These are phyloP conservation scores for Thelonectria blattea DNA, from an alignment of 2,329 filamentous ascomycete species.

Conservation along the genomic window DNA sequence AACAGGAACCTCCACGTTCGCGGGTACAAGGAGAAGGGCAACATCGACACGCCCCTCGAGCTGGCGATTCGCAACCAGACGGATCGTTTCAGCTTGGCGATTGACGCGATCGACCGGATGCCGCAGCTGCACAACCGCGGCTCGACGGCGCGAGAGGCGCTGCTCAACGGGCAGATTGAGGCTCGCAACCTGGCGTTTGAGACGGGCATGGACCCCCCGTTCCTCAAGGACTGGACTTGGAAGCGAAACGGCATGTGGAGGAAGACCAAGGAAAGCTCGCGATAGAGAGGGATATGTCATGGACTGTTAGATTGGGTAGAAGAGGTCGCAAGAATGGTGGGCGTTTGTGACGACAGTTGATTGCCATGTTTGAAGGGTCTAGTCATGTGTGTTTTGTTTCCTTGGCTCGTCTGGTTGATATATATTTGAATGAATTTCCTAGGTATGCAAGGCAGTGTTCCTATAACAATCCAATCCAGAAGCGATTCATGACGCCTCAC, in stretches of 20 bases:
- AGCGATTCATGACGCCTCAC: no score
- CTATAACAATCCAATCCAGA: neutral
- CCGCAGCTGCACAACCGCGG: constrained; percentile 67
- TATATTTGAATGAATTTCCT: constrained; percentile 24
- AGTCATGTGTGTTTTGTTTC: constrained; percentile 24
- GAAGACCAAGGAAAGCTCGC: constrained; percentile 37
- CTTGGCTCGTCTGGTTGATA: constrained; percentile 20
- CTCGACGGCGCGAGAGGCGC: constrained; percentile 64
- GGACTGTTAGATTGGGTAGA: constrained; percentile 28
- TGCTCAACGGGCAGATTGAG: constrained; percentile 69
- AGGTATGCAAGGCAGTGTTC: no score
- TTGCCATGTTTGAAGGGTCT: constrained; percentile 22
- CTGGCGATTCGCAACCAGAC: constrained; percentile 79
- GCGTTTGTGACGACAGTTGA: constrained; percentile 29
- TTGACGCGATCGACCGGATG: constrained; percentile 76
- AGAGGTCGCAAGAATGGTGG: constrained; percentile 18
- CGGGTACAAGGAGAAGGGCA: constrained; percentile 83
- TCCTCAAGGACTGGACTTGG: constrained; percentile 72
- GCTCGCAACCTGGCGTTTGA: constrained; percentile 71
- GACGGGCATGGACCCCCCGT: constrained; percentile 71
- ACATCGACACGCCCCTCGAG: constrained; percentile 82
- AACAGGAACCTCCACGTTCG: constrained; percentile 73
- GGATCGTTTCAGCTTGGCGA: constrained; percentile 78
- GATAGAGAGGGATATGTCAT: constrained; percentile 25
- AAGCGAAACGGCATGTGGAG: constrained; percentile 52